Percentiles rank a stretch among this genome's conserved stretches.
These are phyloP conservation scores for Cladobotryum mycophilum DNA, from an alignment of 2,329 filamentous ascomycete genomes.

Conservation along the genomic window DNA sequence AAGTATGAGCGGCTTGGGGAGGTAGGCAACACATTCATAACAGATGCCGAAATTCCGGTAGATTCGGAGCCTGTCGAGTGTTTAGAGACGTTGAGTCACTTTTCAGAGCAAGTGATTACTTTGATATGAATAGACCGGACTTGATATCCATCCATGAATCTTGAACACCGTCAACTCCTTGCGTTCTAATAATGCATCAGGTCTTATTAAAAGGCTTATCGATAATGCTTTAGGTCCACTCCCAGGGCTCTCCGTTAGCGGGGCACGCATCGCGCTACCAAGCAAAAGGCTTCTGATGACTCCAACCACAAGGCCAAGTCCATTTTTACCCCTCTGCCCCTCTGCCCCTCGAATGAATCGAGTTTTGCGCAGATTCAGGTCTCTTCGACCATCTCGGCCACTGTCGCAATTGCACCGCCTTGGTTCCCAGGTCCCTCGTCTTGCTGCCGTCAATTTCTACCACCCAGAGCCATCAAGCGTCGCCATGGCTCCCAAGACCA, in stretches of 20 bases:
- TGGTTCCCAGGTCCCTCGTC: slow-evolving; percentile 9
- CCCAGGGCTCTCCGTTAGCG: background rate
- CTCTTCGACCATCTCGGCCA: slow-evolving; percentile 11
- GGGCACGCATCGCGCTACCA: slow-evolving; percentile 7
- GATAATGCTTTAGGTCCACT: background rate
- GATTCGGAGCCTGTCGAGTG: no score
- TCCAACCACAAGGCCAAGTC: slow-evolving; percentile 11
- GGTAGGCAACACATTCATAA: no score
- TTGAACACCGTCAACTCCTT: no score
- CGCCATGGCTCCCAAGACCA: slow-evolving; percentile 25
- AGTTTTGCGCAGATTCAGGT: slow-evolving; percentile 14
- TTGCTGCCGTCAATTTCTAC: slow-evolving; percentile 18
- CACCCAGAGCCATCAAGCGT: slow-evolving; percentile 16
- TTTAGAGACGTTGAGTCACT: no score
- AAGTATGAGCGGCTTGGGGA: no score
- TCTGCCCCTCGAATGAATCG: slow-evolving; percentile 16
- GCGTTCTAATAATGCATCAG: no score
- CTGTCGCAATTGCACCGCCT: slow-evolving; percentile 10
- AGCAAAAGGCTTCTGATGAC: slow-evolving; percentile 9
- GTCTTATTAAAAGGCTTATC: background rate
- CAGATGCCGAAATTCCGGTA: no score
- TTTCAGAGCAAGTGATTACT: no score
- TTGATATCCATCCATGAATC: no score
- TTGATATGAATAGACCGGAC: no score
- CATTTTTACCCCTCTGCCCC: slow-evolving; percentile 14